A percentile compares a stretch with the other conserved stretches of the same genome.
Conservation (phyloP, 2,329 filamentous ascomycete genomes). For the Ophiostoma novo-ulmi region DNA sequence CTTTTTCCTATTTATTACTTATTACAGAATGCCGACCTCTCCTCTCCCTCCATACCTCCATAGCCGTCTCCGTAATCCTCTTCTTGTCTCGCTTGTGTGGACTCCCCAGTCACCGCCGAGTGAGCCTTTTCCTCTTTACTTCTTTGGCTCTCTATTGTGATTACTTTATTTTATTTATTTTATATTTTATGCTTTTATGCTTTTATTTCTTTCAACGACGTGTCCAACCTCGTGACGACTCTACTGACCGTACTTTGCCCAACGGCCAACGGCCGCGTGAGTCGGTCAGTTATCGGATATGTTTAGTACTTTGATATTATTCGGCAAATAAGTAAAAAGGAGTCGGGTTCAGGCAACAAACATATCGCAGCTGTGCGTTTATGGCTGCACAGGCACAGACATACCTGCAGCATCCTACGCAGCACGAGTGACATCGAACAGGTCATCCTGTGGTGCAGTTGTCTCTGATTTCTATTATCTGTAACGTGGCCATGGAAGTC, state of each 20-base stretch:
- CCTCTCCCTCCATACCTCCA: not conserved
- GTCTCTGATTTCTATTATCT: not conserved
- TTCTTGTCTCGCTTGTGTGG: conserved; percentile 2
- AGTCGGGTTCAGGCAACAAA: not conserved
- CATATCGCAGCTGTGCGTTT: not conserved
- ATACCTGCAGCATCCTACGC: no score
- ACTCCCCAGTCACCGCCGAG: not conserved
- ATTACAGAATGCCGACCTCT: not conserved
- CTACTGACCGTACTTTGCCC: conserved; percentile 8
- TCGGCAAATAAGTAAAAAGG: not conserved
- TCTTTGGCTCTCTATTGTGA: no score
- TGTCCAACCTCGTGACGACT: not conserved
- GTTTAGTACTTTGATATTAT: no score
- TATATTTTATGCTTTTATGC: no score
- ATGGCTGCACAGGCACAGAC: no score
- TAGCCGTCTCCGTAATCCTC: not conserved
- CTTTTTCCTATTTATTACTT: not conserved
- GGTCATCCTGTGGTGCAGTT: not conserved
- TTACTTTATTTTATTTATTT: no score
- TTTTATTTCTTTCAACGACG: no score
- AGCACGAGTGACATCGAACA: not conserved
- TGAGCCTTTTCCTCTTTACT: not conserved
- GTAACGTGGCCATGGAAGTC: conserved; percentile 6
- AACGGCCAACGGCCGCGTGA: not conserved
- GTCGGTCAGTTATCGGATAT: not conserved